phyloP scores from a whole-genome alignment of 73 alveolate genomes.

The Effrenium voratum region DNA sequence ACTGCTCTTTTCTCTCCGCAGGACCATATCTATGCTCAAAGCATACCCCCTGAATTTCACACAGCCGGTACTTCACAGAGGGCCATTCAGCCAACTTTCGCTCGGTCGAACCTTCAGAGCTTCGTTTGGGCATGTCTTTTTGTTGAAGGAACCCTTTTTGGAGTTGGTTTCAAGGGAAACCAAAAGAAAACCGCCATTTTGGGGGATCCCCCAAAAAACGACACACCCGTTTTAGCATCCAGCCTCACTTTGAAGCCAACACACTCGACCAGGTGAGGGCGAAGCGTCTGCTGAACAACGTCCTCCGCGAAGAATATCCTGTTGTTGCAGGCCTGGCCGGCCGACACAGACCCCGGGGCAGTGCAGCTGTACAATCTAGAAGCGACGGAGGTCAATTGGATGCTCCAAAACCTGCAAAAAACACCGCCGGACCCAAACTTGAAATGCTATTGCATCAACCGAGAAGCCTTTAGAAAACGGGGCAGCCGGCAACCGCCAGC shows the following conservation, averaged over 20 bases:
- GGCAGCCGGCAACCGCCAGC: neutral
- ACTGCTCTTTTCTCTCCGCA: too few relatives aligned
- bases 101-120: too few relatives aligned
- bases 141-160: too few relatives aligned
- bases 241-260: too few relatives aligned
- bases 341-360: too few relatives aligned
- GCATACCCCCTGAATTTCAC: too few relatives aligned
- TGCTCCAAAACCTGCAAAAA: neutral
- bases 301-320: neutral
- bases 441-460: neutral
- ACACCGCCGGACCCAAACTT: neutral
- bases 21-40: too few relatives aligned
- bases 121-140: too few relatives aligned
- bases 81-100: too few relatives aligned
- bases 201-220: neutral
- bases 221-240: neutral
- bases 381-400: neutral
- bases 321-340: conserved; percentile 17
- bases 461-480: neutral
- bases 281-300: neutral
- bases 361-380: too few relatives aligned
- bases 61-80: too few relatives aligned
- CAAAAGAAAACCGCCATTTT: neutral
- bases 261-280: too few relatives aligned
- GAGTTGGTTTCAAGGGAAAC: neutral